Conservation (phyloP, 2,329 filamentous ascomycete species). For the Colletotrichum melonis region DNA sequence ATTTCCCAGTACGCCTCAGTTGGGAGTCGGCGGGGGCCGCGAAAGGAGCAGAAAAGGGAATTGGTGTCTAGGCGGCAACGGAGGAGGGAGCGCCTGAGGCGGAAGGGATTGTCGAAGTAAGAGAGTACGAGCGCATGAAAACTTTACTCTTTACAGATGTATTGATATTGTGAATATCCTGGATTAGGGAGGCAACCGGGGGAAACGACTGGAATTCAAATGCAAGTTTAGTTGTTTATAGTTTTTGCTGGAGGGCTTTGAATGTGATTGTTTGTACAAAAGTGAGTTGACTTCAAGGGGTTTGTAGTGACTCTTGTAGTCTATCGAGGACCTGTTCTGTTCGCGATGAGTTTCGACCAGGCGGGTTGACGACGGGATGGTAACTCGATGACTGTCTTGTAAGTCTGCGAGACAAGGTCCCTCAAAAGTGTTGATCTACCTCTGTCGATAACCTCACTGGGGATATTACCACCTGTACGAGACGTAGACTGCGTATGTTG, state of each 20-base stretch:
- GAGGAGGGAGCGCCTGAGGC: not conserved
- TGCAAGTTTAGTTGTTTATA: conserved; percentile 10
- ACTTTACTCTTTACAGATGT: conserved; percentile 25
- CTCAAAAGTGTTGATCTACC: too few relatives aligned
- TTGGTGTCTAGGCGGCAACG: too few relatives aligned
- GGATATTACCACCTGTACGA: too few relatives aligned
- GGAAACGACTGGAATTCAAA: conserved; percentile 30
- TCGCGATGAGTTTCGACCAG: too few relatives aligned
- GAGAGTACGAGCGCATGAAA: conserved; percentile 28
- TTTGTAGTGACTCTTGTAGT: too few relatives aligned
- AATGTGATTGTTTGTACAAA: not conserved
- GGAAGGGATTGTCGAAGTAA: not conserved
- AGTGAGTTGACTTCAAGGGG: not conserved
- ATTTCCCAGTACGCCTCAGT: not conserved
- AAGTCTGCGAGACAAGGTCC: too few relatives aligned
- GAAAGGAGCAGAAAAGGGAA: not conserved
- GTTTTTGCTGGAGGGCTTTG: not conserved
- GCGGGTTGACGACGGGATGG: too few relatives aligned
- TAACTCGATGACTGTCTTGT: too few relatives aligned
- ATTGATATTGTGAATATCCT: conserved; percentile 36
- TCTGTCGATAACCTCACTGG: too few relatives aligned
- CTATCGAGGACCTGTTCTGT: too few relatives aligned
- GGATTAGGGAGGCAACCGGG: conserved; percentile 11
- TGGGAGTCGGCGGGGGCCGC: not conserved
- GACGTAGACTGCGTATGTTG: too few relatives aligned